Conservation (phyloP, 495 filamentous ascomycete genomes). For the Annulohypoxylon bovei region DNA sequence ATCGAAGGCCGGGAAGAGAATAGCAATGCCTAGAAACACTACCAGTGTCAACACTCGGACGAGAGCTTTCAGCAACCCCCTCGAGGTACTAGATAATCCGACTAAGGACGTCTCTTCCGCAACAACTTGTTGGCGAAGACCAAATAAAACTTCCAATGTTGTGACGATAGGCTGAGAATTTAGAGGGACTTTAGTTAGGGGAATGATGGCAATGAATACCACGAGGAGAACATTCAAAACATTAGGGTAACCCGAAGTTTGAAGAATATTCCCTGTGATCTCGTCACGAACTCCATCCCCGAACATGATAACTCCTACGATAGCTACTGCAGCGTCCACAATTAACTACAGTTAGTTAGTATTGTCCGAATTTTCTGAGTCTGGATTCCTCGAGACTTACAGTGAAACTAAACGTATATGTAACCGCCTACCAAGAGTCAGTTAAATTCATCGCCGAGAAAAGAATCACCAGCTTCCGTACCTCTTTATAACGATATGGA, state of each 20-base stretch:
- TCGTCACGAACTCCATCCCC: conserved; percentile 85
- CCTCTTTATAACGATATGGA: conserved; percentile 77
- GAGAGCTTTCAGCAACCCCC: conserved; percentile 65
- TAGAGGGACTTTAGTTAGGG: conserved; percentile 91
- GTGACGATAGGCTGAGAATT: conserved; percentile 89
- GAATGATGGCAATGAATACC: conserved; percentile 88
- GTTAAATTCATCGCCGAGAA: neutral
- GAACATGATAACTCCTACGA: conserved; percentile 92
- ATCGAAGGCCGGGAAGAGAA: conserved; percentile 89
- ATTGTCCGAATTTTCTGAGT: conserved; percentile 23
- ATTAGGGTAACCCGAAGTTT: conserved; percentile 77
- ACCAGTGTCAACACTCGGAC: conserved; percentile 66
- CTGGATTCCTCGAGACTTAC: conserved; percentile 58
- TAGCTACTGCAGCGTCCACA: conserved; percentile 81
- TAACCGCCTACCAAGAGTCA: conserved; percentile 64
- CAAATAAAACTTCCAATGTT: conserved; percentile 81
- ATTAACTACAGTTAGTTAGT: conserved; percentile 63
- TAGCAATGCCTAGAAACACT: conserved; percentile 62
- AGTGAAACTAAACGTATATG: conserved; percentile 89
- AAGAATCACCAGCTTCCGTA: neutral
- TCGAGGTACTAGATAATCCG: conserved; percentile 66
- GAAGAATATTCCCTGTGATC: conserved; percentile 87
- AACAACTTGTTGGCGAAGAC: conserved; percentile 69
- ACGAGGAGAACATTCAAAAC: conserved; percentile 79
- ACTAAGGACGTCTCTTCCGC: conserved; percentile 56